Evolutionary conservation across 176 grass and related monocot species (phyloP).

Genomic region (Luzula sylvatica): DNA sequence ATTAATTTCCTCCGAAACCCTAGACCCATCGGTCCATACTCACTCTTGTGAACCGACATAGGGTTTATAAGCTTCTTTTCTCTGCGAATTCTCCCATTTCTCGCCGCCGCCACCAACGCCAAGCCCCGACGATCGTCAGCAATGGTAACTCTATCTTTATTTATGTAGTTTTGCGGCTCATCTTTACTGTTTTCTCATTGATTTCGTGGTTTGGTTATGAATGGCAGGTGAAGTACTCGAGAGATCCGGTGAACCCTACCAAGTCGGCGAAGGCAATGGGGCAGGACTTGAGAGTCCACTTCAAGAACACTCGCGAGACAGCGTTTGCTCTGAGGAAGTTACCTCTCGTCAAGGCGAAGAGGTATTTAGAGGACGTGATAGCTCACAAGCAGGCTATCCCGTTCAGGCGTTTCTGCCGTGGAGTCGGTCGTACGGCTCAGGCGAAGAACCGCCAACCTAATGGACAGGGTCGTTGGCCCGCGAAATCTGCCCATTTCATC

Average conservation of each 20-base stretch:
- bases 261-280: conserved; percentile 81
- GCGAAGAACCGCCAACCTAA: conserved; percentile 63
- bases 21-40: too few species aligned
- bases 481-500: conserved; percentile 61
- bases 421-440: conserved; percentile 78
- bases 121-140: too few species aligned
- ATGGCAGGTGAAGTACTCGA: conserved; percentile 83
- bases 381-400: conserved; percentile 91
- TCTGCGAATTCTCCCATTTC: too few species aligned
- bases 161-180: too few species aligned
- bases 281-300: conserved; percentile 76
- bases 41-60: too few species aligned
- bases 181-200: too few species aligned
- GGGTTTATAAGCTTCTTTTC: too few species aligned
- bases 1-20: too few species aligned
- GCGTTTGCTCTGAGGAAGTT: conserved; percentile 49
- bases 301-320: conserved; percentile 93
- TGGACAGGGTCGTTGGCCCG: conserved; percentile 74
- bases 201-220: too few species aligned
- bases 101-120: too few species aligned
- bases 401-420: conserved; percentile 66
- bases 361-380: conserved; percentile 84
- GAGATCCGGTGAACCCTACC: conserved; percentile 48
- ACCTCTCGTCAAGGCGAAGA: conserved; percentile 64
- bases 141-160: too few species aligned